phyloP scores from a whole-genome alignment of 2,329 filamentous ascomycete genomes.

The Ophiocordyceps sinensis region DNA sequence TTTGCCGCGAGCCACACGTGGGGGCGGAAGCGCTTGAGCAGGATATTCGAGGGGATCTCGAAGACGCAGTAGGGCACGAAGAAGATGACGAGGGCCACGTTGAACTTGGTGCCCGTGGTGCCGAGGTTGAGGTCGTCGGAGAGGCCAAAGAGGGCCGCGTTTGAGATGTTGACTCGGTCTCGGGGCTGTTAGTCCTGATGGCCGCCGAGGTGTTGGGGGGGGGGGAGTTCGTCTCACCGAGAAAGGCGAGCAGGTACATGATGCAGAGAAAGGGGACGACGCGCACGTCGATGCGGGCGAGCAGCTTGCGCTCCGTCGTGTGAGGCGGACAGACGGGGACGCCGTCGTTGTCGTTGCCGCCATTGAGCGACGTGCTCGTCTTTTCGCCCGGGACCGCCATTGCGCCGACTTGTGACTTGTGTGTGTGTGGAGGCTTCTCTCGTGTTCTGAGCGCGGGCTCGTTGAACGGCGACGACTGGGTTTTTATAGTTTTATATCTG shows the following conservation, averaged over 20 bases:
- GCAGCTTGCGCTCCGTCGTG: conserved; percentile 49
- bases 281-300: conserved; percentile 55
- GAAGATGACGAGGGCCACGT: conserved; percentile 66
- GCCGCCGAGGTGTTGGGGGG: too few relatives aligned
- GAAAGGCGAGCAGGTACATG: conserved; percentile 56
- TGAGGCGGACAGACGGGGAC: conserved; percentile 28
- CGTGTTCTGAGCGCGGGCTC: too few relatives aligned
- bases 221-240: conserved; percentile 27
- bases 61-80: conserved; percentile 64
- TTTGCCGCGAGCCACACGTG: conserved; percentile 63
- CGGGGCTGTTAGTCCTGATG: background rate
- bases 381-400: too few relatives aligned
- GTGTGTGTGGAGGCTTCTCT: too few relatives aligned
- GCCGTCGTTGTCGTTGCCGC: background rate
- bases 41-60: conserved; percentile 54
- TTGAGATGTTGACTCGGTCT: conserved; percentile 66
- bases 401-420: too few relatives aligned
- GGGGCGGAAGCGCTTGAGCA: conserved; percentile 49
- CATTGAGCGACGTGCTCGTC: too few relatives aligned
- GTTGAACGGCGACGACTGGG: too few relatives aligned
- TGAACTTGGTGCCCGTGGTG: conserved; percentile 42
- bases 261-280: conserved; percentile 61
- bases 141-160: conserved; percentile 56
- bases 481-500: too few relatives aligned
- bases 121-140: conserved; percentile 44